Percentiles rank a stretch among this genome's conserved stretches.
Evolutionary conservation across 176 grass and related monocot genomes (phyloP).

Genomic region (Lolium perenne): DNA sequence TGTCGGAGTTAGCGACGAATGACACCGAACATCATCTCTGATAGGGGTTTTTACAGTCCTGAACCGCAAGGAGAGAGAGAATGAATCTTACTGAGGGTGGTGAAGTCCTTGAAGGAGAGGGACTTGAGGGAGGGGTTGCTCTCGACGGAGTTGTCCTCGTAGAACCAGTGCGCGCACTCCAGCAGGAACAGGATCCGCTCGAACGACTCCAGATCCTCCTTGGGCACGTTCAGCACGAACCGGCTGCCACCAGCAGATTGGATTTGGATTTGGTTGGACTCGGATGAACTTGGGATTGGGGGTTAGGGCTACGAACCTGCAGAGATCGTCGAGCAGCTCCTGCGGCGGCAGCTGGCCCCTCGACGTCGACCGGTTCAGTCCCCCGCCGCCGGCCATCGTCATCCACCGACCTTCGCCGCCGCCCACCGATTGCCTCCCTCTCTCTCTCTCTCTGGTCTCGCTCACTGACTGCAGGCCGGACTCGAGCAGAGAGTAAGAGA

Average conservation of each 20-base stretch:
- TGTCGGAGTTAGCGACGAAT: neutral
- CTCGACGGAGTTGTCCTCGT: conserved; percentile 96
- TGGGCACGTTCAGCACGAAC: conserved; percentile 93
- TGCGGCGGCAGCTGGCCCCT: conserved; percentile 69
- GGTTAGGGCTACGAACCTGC: conserved; percentile 62
- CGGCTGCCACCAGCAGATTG: conserved; percentile 52
- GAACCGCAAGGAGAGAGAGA: neutral
- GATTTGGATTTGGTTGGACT: neutral
- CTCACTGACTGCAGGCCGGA: conserved; percentile 21
- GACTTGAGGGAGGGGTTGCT: conserved; percentile 90
- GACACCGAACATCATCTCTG: neutral
- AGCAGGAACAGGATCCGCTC: conserved; percentile 97
- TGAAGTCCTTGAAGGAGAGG: conserved; percentile 98
- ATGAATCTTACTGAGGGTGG: conserved; percentile 66
- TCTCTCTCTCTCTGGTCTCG: neutral
- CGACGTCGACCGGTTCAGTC: conserved; percentile 50
- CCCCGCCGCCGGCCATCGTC: conserved; percentile 61
- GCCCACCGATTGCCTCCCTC: no score
- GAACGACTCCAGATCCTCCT: conserved; percentile 96
- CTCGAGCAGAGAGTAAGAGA: neutral
- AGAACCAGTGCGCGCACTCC: conserved; percentile 99
- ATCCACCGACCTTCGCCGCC: conserved; percentile 36
- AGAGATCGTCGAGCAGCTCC: conserved; percentile 96
- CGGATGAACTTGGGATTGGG: conserved; percentile 7
- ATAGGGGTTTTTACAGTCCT: neutral